phyloP scores from a whole-genome alignment of 2,329 filamentous ascomycete species.

The Berkeleyomyces rouxiae region DNA sequence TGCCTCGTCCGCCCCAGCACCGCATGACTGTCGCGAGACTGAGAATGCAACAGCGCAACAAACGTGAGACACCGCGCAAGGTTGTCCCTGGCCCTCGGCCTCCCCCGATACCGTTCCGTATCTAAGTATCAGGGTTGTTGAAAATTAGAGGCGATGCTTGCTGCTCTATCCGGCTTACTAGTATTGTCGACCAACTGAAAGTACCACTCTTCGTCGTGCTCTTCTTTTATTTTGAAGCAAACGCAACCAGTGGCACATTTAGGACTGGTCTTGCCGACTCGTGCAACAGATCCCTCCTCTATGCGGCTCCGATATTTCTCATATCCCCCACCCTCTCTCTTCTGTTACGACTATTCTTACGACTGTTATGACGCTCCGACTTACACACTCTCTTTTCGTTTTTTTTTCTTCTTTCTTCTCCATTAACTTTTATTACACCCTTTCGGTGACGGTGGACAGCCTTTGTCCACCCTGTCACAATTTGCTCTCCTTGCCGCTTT shows the following conservation, averaged over 20 bases:
- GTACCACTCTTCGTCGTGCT: too few relatives aligned
- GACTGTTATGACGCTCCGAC: constrained; percentile 4
- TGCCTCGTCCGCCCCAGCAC: not conserved
- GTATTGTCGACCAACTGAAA: too few relatives aligned
- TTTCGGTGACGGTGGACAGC: not conserved
- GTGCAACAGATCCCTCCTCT: not conserved
- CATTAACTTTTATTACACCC: not conserved
- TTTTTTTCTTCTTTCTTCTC: not conserved
- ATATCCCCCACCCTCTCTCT: not conserved
- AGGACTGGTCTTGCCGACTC: not conserved
- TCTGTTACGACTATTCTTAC: constrained; percentile 7
- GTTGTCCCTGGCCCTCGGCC: not conserved
- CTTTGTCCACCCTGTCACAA: not conserved
- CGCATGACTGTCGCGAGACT: not conserved
- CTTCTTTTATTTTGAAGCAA: too few relatives aligned
- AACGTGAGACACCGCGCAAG: not conserved
- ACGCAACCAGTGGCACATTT: not conserved
- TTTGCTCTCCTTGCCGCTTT: not conserved
- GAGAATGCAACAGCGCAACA: not conserved
- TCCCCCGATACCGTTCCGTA: not conserved
- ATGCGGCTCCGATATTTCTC: not conserved
- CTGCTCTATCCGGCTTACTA: too few relatives aligned
- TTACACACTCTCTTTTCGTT: not conserved
- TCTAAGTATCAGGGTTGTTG: not conserved
- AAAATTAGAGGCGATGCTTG: not conserved